Evolutionary conservation across 331 rosid species (phyloP), one percentile per base, ranked within the genome.

Genomic region (Quercus lobata): DNA sequence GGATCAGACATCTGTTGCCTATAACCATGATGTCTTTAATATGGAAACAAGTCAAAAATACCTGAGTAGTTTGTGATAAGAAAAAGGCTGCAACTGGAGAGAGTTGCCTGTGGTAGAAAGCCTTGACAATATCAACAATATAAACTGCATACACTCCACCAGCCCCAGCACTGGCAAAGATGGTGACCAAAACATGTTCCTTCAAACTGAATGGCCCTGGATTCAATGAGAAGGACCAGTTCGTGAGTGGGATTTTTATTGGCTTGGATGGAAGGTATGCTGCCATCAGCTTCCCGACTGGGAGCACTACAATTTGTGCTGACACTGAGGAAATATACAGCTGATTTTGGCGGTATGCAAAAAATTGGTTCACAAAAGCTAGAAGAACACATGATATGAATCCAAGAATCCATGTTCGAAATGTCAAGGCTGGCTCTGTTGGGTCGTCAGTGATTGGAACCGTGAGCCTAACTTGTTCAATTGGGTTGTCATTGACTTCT

Each of bases 361-460:
- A 93, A 22, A 95, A 95, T 34, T 87, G 85, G 84, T 95, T 95
- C 44, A 90, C 89, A 60, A 95, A 95, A 1, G 99, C 58, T 17
- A 95, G 91, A 35, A 91, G 12, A 0, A 72, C 49, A 60, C 99
- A 95, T 2, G 97, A 92, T 3, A 79, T 11, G 1, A 84, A 2
- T 14, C 99, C 99, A 5, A 95, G 88, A 61, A 87, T 44, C 99
- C 97, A 95, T 85, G 99, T 93, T 19, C 97, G 65, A 27, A 95
- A 95, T 81, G 99, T 92, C 21, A 95, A 83, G 19, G 87, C 90
- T 0, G 93, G 90, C 55, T 76, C 86, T 1, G 83, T 58, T 4
- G 98, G 92, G 61, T 95, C 93, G 24, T 95, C 97, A 0, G 87
- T 80, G 58, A 77, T 87, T 3, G 96, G 76, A 12, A 94, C 98